Base-by-base conservation (phyloP, 108 stramenopile species). In the Fragilariopsis cylindrus region DNA sequence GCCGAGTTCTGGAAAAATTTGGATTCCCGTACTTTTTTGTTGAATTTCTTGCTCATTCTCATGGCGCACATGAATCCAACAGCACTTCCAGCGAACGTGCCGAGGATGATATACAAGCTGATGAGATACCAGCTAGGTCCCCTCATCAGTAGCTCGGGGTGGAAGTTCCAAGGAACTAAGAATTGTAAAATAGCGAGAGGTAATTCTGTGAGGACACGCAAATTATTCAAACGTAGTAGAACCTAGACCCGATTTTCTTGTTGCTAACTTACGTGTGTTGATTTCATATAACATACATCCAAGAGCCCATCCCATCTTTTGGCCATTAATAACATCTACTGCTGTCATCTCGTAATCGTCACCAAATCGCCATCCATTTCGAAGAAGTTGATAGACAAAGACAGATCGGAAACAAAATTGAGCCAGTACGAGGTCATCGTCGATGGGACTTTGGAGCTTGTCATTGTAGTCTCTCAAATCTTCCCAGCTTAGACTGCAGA, bases 231-330 rank as follows among this genome's bases (percentile, higher is more conserved):
- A 30, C 30, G 30, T 30, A 30, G 30, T 30, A 30, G 30, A 30
- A 30, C 30, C 30, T 30, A 30, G 30, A 30, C 30, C 30, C 30
- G 30, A 30, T 30, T 30, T 30, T 30, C 30, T 30, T 30, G 30
- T 30, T 30, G 30, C 30, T 30, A 30, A 68, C 67, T 68, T 48
- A 68, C 67, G 71, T 11, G 88, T 90, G 70, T 97, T 97, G 81
- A 97, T 94, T 81, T 97, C 96, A 75, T 95, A 97, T 12, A 97
- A 80, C 57, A 91, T 93, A 48, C 87, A 81, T 9, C 96, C 96
- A 11, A 97, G 79, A 9, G 93, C 89, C 96, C 96, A 97, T 39
- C 87, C 86, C 18, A 96, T 75, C 78, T 93, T 88, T 62, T 91
- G 91, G 5, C 89, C 93, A 63, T 87, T 78, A 48, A 95, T 68